Conservation (phyloP, 371 early-diverging fungal genomes). For the Mucor racemosus region DNA sequence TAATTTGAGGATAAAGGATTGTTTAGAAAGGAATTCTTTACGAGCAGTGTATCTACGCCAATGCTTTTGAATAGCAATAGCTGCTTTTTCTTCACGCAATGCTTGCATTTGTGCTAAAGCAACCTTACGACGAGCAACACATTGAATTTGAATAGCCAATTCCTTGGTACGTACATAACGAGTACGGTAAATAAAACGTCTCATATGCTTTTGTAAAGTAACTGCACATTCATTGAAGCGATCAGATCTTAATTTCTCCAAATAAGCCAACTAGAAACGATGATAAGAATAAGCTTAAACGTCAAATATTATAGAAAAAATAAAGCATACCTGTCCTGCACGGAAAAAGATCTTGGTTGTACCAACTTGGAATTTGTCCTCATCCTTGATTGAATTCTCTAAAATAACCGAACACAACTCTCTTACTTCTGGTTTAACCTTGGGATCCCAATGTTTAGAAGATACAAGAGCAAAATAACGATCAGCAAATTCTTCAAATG, state of each 20-base stretch:
- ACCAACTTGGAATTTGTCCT: conserved; percentile 93
- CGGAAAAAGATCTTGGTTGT: conserved; percentile 97
- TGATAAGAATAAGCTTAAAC: background rate
- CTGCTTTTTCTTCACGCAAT: conserved; percentile 74
- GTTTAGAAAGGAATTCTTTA: conserved; percentile 53
- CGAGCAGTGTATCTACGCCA: conserved; percentile 74
- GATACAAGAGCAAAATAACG: conserved; percentile 90
- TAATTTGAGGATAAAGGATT: conserved; percentile 39
- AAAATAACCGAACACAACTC: conserved; percentile 69
- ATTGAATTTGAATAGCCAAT: conserved; percentile 68
- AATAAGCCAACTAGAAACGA: conserved; percentile 69
- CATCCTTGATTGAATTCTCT: conserved; percentile 65
- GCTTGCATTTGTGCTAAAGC: conserved; percentile 61
- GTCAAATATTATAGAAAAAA: background rate
- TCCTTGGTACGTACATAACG: conserved; percentile 67
- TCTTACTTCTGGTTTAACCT: conserved; percentile 43
- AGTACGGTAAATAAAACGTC: conserved; percentile 73
- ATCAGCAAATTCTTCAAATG: conserved; percentile 94
- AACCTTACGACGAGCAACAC: conserved; percentile 63
- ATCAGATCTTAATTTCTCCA: conserved; percentile 90
- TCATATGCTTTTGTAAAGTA: conserved; percentile 88
- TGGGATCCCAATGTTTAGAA: conserved; percentile 67
- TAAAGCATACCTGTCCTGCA: conserved; percentile 67
- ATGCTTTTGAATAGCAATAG: conserved; percentile 73
- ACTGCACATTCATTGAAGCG: conserved; percentile 80